A percentile compares a stretch with the other conserved stretches of the same genome.
These are phyloP conservation scores for Blastobotrys peoriensis DNA, from an alignment of 805 yeast species.

Conservation along the genomic window DNA sequence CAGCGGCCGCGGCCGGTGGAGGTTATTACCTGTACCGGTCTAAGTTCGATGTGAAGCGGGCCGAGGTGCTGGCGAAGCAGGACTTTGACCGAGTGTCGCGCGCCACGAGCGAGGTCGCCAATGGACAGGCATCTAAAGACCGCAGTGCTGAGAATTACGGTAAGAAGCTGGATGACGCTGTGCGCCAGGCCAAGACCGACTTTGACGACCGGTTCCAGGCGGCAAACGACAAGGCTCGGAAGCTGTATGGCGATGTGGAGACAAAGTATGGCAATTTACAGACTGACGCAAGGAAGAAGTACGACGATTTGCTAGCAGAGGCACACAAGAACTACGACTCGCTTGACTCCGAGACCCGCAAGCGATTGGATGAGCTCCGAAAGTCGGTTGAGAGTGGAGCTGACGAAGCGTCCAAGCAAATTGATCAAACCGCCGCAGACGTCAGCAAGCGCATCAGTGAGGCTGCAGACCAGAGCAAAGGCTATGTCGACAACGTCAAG, in stretches of 20 bases:
- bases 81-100: slow-evolving; percentile 13
- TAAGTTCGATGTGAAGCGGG: slow-evolving; percentile 14
- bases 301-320: background rate
- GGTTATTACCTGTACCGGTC: slow-evolving; percentile 20
- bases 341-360: slow-evolving; percentile 3
- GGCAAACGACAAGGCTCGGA: slow-evolving; percentile 1
- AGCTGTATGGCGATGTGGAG: slow-evolving; percentile 1
- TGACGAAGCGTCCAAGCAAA: slow-evolving; percentile 9
- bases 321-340: background rate
- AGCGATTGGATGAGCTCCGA: slow-evolving; percentile 8
- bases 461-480: slow-evolving; percentile 8
- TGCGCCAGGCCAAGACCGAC: slow-evolving; percentile 1
- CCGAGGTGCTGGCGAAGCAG: slow-evolving; percentile 18
- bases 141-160: slow-evolving; percentile 12
- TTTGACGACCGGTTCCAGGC: background rate
- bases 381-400: slow-evolving; percentile 3
- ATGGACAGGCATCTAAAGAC: slow-evolving; percentile 1
- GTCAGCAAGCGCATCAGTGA: slow-evolving; percentile 7
- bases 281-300: slow-evolving; percentile 6
- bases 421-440: slow-evolving; percentile 3
- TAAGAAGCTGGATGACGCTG: slow-evolving; percentile 12
- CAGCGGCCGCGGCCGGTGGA: slow-evolving; percentile 17
- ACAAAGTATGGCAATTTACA: slow-evolving; percentile 6
- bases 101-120: slow-evolving; percentile 10
- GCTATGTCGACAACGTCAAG: slow-evolving; percentile 3